These are phyloP conservation scores for Podaxis rugospora DNA, from an alignment of 768 basidiomycete species.

Conservation along the genomic window DNA sequence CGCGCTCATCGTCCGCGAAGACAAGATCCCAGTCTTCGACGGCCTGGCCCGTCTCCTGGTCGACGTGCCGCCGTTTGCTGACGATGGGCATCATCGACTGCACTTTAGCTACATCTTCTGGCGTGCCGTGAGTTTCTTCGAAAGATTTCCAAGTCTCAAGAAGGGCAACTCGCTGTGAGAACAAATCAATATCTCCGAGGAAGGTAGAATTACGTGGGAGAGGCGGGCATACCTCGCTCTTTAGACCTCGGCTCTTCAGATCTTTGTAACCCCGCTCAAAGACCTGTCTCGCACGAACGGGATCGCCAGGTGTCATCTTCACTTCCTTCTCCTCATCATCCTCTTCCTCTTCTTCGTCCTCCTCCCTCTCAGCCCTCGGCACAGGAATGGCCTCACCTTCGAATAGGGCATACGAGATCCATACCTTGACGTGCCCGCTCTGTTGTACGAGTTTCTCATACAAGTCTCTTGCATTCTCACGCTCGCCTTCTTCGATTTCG, in stretches of 20 bases:
- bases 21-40: constrained; percentile 96
- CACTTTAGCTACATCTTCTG: constrained; percentile 75
- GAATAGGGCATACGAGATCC: constrained; percentile 93
- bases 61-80: constrained; percentile 78
- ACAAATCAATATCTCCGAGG: background rate
- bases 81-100: constrained; percentile 92
- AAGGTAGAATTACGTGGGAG: constrained; percentile 1
- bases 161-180: constrained; percentile 75
- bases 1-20: constrained; percentile 94
- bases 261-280: constrained; percentile 89
- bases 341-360: constrained; percentile 71
- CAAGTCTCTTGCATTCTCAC: constrained; percentile 74
- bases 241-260: constrained; percentile 73
- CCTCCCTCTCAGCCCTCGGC: constrained; percentile 60
- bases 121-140: constrained; percentile 75
- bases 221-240: constrained; percentile 66
- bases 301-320: constrained; percentile 69
- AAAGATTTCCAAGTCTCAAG: constrained; percentile 96
- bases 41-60: constrained; percentile 78
- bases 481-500: constrained; percentile 90
- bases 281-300: constrained; percentile 64
- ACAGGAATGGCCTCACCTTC: constrained; percentile 76
- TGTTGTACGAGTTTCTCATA: constrained; percentile 85
- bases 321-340: constrained; percentile 61
- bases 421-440: constrained; percentile 95